These are phyloP conservation scores for Vigna trinervia DNA, from an alignment of 306 rosid genomes.

Conservation along the genomic window DNA sequence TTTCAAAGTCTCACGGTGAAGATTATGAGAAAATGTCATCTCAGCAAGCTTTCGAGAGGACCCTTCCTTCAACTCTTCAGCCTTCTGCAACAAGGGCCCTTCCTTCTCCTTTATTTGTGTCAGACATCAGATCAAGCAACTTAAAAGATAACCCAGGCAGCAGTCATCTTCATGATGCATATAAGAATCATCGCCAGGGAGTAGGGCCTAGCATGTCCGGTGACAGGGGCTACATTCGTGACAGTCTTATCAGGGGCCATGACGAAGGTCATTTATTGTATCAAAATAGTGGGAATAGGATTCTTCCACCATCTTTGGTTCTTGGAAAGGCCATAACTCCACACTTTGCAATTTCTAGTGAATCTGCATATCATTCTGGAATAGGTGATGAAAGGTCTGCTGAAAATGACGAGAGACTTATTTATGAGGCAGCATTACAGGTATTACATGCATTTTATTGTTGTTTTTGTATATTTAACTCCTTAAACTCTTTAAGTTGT, in stretches of 20 bases:
- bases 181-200: constrained; percentile 49
- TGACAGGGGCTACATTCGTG: constrained; percentile 58
- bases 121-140: constrained; percentile 49
- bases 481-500: constrained; percentile 34
- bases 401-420: constrained; percentile 77
- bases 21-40: constrained; percentile 67
- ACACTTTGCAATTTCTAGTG: constrained; percentile 64
- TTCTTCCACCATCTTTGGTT: constrained; percentile 65
- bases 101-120: constrained; percentile 55
- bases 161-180: constrained; percentile 56
- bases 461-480: constrained; percentile 1
- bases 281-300: constrained; percentile 66
- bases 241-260: constrained; percentile 53
- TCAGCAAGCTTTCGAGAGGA: constrained; percentile 72
- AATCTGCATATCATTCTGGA: constrained; percentile 63
- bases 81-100: constrained; percentile 55
- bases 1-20: constrained; percentile 49
- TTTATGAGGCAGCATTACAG: constrained; percentile 92
- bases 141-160: constrained; percentile 52
- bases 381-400: constrained; percentile 71
- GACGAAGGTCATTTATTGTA: constrained; percentile 58
- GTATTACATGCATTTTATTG: constrained; percentile 48
- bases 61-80: constrained; percentile 61
- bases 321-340: constrained; percentile 60
- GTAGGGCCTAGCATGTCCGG: constrained; percentile 59